Conservation (phyloP, 768 basidiomycete species). For the Tremella mesenterica region DNA sequence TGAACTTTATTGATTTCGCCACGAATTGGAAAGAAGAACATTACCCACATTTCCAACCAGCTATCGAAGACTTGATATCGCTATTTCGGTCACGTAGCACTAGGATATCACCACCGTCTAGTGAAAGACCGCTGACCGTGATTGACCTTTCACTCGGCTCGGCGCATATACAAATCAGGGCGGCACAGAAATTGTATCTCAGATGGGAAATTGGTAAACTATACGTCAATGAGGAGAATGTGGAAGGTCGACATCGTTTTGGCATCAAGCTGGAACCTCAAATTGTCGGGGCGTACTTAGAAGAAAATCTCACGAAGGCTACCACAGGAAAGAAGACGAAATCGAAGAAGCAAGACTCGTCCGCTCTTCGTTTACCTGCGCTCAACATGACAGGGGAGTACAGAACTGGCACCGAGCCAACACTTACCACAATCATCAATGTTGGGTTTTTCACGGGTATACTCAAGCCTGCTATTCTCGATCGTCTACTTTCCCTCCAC, state of each 20-base stretch:
- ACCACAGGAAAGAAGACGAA: not conserved
- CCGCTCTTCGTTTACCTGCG: constrained; percentile 20
- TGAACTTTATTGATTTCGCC: not conserved
- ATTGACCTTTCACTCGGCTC: constrained; percentile 21
- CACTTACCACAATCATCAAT: constrained; percentile 13
- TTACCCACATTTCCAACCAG: not conserved
- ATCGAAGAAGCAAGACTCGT: constrained; percentile 15
- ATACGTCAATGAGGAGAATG: constrained; percentile 11
- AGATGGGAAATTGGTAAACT: constrained; percentile 32
- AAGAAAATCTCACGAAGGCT: constrained; percentile 4
- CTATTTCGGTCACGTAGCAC: not conserved
- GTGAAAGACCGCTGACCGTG: not conserved
- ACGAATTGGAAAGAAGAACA: not conserved
- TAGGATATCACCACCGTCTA: not conserved
- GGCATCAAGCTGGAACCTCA: constrained; percentile 23
- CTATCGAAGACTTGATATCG: not conserved
- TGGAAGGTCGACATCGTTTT: constrained; percentile 9
- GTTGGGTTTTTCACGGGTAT: constrained; percentile 36
- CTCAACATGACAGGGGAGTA: constrained; percentile 11
- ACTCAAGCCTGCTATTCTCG: constrained; percentile 37
- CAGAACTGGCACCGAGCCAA: not conserved
- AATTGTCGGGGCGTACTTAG: constrained; percentile 27
- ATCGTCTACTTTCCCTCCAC: constrained; percentile 35
- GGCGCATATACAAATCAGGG: constrained; percentile 18
- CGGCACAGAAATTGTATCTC: constrained; percentile 29